Base-by-base conservation (phyloP, 305 asterid genomes). In the Fraxinus paxiana region DNA sequence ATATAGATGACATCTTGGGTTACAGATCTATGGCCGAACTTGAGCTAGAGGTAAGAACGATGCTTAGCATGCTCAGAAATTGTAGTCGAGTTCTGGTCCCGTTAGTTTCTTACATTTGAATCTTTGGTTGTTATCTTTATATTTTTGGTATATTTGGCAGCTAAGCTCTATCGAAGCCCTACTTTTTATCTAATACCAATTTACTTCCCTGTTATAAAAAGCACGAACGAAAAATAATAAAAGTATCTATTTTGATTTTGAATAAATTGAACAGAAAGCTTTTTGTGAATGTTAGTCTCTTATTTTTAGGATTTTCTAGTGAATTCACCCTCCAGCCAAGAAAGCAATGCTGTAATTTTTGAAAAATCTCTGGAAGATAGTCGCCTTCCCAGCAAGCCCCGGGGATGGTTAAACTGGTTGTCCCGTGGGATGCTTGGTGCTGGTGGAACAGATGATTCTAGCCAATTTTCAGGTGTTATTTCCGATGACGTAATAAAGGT, bases 401-500 rank as follows among this genome's bases (percentile, higher is more conserved):
- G 97, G 59, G 98, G 98, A 84, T 96, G 99, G 99, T 88, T 96
- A 85, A 94, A 96, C 86, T 96, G 99, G 99, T 87, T 96, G 81
- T 96, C 99, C 46, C 93, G 92, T 82, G 99, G 99, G 80, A 90
- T 96, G 97, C 97, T 96, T 84, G 99, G 99, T 83, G 99, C 98
- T 78, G 97, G 97, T 28, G 99, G 99, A 79, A 94, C 98, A 76
- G 94, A 91, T 85, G 97, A 90, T 85, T 91, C 97, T 73, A 87
- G 90, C 89, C 97, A 92, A 77, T 96, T 96, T 87, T 94, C 97
- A 71, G 99, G 99, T 80, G 95, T 90, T 77, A 90, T 96, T 84
- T 94, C 99, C 17, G 99, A 96, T 84, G 99, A 96, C 77, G 97
- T 90, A 81, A 90, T 96, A 78, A 93, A 92, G 95, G 99, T 91